Evolutionary conservation across 805 yeast genomes (phyloP).

Genomic region (Teunomyces funiuensis): DNA sequence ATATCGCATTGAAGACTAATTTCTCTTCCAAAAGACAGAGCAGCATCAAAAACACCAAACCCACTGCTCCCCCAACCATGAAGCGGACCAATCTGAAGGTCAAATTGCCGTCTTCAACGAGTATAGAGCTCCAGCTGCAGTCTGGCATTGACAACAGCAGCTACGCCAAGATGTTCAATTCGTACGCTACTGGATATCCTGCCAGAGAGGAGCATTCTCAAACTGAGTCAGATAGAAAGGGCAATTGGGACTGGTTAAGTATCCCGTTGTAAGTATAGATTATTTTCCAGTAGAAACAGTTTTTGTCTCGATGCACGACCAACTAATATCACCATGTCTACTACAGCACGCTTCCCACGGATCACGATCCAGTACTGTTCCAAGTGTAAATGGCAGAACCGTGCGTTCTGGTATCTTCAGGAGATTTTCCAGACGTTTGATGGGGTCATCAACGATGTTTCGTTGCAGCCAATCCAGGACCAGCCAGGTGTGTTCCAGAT

Average conservation of each 20-base stretch:
- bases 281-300: background rate
- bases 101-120: background rate
- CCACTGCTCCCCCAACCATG: constrained; percentile 11
- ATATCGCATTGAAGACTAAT: constrained; percentile 8
- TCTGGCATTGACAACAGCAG: constrained; percentile 1
- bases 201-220: background rate
- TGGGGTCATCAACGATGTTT: constrained; percentile 42
- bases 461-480: constrained; percentile 23
- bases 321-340: constrained; percentile 1
- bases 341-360: constrained; percentile 45
- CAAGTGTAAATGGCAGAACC: constrained; percentile 81
- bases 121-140: background rate
- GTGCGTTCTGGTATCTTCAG: constrained; percentile 87
- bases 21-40: constrained; percentile 3
- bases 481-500: constrained; percentile 23
- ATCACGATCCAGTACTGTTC: constrained; percentile 75
- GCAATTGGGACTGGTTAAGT: constrained; percentile 49
- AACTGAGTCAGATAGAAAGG: background rate
- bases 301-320: background rate
- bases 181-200: background rate
- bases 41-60: constrained; percentile 10
- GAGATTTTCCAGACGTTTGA: constrained; percentile 84
- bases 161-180: constrained; percentile 1
- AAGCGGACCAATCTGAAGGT: constrained; percentile 2
- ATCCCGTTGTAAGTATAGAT: constrained; percentile 15